Conservation (phyloP, 2,329 filamentous ascomycete genomes). For the Trichoderma sp. region DNA sequence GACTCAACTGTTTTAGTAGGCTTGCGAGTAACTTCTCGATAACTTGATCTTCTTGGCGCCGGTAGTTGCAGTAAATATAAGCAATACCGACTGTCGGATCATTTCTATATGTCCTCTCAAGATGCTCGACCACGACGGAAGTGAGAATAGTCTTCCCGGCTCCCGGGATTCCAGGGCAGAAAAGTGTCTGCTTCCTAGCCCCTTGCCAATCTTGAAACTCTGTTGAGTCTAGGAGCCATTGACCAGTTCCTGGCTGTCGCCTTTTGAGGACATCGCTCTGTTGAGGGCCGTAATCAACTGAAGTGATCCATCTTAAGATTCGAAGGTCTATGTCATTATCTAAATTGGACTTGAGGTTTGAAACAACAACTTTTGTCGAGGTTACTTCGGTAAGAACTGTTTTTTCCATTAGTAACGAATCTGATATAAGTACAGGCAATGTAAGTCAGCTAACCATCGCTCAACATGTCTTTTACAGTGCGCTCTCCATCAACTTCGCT, state of each 20-base stretch:
- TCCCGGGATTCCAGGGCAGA: constrained; percentile 48
- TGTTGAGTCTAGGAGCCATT: constrained; percentile 44
- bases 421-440: not conserved
- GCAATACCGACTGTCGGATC: constrained; percentile 37
- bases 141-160: constrained; percentile 49
- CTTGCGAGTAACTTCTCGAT: not conserved
- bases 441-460: not conserved
- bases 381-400: not conserved
- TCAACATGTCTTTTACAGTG: not conserved
- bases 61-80: constrained; percentile 42
- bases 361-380: too few species aligned
- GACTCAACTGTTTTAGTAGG: not conserved
- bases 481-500: not conserved
- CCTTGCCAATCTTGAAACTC: constrained; percentile 37
- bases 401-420: not conserved
- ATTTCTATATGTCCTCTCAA: constrained; percentile 29
- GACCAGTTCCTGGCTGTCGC: constrained; percentile 40
- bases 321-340: not conserved
- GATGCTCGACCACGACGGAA: constrained; percentile 42
- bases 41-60: constrained; percentile 37
- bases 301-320: constrained; percentile 41
- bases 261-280: constrained; percentile 40
- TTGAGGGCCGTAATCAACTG: constrained; percentile 36
- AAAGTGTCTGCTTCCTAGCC: constrained; percentile 33
- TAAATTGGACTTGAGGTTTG: not conserved